Percentiles rank a stretch among this genome's conserved stretches.
These are phyloP conservation scores for Solanum tarapatanum DNA, from an alignment of 257 asterid genomes.

Conservation along the genomic window DNA sequence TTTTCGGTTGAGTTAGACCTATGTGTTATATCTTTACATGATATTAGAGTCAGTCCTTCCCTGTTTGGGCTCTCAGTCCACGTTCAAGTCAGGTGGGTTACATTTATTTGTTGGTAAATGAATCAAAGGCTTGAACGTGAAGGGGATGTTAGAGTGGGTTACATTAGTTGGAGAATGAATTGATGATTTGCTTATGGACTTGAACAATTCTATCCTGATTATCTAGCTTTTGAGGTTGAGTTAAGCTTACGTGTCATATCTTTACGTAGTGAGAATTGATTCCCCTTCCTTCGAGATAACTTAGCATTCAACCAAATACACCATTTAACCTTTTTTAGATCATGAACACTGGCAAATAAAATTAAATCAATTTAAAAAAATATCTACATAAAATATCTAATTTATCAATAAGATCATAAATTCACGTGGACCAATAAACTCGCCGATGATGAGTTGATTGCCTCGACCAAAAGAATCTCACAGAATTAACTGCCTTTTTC, in stretches of 20 bases:
- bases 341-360: not conserved
- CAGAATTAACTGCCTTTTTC: not conserved
- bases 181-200: not conserved
- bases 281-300: not conserved
- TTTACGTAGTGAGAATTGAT: not conserved
- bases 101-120: too few relatives aligned
- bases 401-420: not conserved
- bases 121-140: too few relatives aligned
- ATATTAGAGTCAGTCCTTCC: too few relatives aligned
- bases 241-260: not conserved
- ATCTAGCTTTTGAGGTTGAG: not conserved
- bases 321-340: not conserved
- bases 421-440: not conserved
- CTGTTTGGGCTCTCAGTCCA: too few relatives aligned
- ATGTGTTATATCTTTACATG: too few relatives aligned
- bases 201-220: not conserved
- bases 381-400: too few relatives aligned
- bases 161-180: not conserved
- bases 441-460: not conserved
- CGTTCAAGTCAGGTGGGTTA: too few relatives aligned
- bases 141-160: not conserved
- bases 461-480: slow-evolving; percentile 10
- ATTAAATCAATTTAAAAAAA: too few relatives aligned
- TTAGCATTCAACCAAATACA: not conserved
- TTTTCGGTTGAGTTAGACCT: too few relatives aligned